Evolutionary conservation across 164 flowering plant genomes (phyloP), one percentile per base, ranked within the genome.

Genomic region (Cinnamomum micranthum): DNA sequence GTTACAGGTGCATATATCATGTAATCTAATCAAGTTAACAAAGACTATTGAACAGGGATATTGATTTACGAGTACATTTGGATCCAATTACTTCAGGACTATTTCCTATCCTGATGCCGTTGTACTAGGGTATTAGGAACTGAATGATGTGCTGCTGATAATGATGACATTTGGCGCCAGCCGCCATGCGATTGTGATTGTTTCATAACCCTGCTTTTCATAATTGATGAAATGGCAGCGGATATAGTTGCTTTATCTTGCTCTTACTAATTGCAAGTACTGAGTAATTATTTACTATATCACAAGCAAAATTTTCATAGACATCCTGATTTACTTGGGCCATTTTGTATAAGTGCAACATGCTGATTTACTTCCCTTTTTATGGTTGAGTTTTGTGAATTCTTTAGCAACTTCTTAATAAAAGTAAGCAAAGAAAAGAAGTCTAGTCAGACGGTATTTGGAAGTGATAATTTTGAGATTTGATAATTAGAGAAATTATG

Each of bases 1-100:
- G 91, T 74, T 84, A 88, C 93, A 88, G 91, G 93, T 84, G 74
- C 63, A 65, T 77, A 79, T 74, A 62, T 52, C 81, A 50, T 77
- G 69, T 81, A 69, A 31, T 85, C 78, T 84, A 88, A 88, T 87
- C 82, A 77, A 73, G 80, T 70, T 79, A 85, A 87, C 70, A 77
- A 85, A 74, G 86, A 79, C 58, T 76, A 73, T 55, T 77, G 82
- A 80, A 84, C 84, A 72, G 81, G 86, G 74, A 74, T 60, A 84
- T 79, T 70, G 79, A 81, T 82, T 82, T 82, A 81, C 77, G 80
- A 71, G n/a, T 68, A 74, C 76, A 41, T 74, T 76, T 74, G 78
- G 81, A 77, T 63, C 10, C 60, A 74, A 72, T 20, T 73, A 59
- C 31, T 9, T 64, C 24, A n/a, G n/a, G 74, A 17, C n/a, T 67